Conservation (phyloP, 495 filamentous ascomycete genomes). For the Hypoxylon fuscum region DNA sequence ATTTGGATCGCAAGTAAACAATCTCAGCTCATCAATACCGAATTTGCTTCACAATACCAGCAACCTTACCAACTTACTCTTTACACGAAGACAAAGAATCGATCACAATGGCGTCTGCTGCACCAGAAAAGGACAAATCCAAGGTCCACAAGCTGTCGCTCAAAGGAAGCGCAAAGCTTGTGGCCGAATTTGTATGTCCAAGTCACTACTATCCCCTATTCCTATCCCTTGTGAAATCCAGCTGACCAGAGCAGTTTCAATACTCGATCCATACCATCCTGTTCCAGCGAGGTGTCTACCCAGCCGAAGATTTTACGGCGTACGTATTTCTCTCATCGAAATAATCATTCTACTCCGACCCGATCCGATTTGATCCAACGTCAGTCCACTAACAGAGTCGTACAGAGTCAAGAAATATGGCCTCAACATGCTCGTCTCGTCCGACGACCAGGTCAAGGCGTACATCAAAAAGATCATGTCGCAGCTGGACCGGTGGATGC, state of each 20-base stretch:
- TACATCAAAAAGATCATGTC: conserved; percentile 99
- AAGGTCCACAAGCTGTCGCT: conserved; percentile 94
- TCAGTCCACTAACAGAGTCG: conserved; percentile 6
- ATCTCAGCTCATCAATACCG: conserved; percentile 3
- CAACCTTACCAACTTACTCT: too few relatives aligned
- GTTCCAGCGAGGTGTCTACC: conserved; percentile 97
- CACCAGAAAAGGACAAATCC: conserved; percentile 78
- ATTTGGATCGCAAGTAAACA: conserved; percentile 41
- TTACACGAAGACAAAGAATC: not conserved
- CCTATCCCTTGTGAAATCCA: not conserved
- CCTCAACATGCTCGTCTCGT: conserved; percentile 95
- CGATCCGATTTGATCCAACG: not conserved
- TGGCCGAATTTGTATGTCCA: conserved; percentile 87
- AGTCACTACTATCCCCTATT: conserved; percentile 5
- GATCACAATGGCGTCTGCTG: conserved; percentile 27
- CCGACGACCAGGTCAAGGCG: conserved; percentile 97
- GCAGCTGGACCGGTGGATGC: conserved; percentile 95
- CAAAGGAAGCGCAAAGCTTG: conserved; percentile 91
- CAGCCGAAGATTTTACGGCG: conserved; percentile 96
- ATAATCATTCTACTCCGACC: not conserved
- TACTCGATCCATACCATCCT: conserved; percentile 97
- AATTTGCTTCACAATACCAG: too few relatives aligned
- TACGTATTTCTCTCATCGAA: too few relatives aligned
- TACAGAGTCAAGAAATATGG: conserved; percentile 96
- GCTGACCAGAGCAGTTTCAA: conserved; percentile 71